phyloP scores from a whole-genome alignment of 805 yeast genomes.

The Ogataea salicorniae region DNA sequence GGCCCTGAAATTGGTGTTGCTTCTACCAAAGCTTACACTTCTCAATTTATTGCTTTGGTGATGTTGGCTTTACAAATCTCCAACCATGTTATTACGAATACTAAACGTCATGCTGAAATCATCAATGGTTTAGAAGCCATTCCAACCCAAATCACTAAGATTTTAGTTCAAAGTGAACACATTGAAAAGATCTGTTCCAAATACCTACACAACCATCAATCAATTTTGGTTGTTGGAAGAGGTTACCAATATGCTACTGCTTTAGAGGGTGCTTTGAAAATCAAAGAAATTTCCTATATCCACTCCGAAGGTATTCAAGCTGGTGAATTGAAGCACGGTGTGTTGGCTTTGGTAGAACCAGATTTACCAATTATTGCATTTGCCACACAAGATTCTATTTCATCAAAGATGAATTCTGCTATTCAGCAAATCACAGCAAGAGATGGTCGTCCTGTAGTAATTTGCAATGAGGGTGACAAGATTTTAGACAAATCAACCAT shows the following conservation, averaged over 20 bases:
- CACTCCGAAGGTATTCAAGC: constrained; percentile 99
- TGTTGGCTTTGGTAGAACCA: constrained; percentile 92
- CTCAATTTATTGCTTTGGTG: constrained; percentile 94
- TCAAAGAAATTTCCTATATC: constrained; percentile 97
- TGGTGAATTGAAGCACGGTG: constrained; percentile 98
- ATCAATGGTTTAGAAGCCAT: constrained; percentile 79
- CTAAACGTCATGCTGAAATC: constrained; percentile 74
- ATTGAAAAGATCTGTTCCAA: constrained; percentile 72
- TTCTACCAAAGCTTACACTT: constrained; percentile 97
- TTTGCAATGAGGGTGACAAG: constrained; percentile 78
- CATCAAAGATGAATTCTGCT: constrained; percentile 94
- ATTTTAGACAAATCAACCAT: constrained; percentile 52
- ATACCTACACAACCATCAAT: constrained; percentile 74
- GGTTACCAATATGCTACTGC: constrained; percentile 98
- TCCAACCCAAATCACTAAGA: constrained; percentile 79
- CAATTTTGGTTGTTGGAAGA: constrained; percentile 88
- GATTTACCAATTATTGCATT: constrained; percentile 90
- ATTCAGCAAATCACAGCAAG: constrained; percentile 96
- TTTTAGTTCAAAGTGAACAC: constrained; percentile 63
- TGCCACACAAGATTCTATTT: constrained; percentile 93
- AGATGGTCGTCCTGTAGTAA: constrained; percentile 92
- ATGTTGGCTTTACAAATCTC: constrained; percentile 96
- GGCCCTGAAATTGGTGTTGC: constrained; percentile 99
- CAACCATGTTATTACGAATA: constrained; percentile 78
- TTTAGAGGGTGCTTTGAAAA: constrained; percentile 95